phyloP scores from a whole-genome alignment of 805 yeast genomes.

The Lipomyces kockii region DNA sequence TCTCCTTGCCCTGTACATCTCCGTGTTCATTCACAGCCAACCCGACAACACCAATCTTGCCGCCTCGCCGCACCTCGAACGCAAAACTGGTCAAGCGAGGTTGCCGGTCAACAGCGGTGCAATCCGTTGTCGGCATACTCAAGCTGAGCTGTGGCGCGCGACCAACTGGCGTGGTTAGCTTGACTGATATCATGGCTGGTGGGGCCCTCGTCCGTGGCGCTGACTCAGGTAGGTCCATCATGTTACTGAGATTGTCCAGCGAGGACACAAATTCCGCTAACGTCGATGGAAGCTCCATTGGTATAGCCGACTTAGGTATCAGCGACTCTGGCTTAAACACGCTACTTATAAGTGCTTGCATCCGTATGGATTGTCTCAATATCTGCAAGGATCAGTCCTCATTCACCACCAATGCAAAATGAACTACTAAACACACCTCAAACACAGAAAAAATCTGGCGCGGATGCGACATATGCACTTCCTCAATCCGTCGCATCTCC shows the following conservation, averaged over 20 bases:
- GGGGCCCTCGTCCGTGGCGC: background rate
- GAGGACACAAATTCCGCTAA: background rate
- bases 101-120: background rate
- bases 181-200: constrained; percentile 17
- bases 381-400: constrained; percentile 3
- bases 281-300: background rate
- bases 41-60: constrained; percentile 3
- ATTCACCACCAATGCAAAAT: background rate
- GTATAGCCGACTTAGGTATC: background rate
- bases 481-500: constrained; percentile 25
- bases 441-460: constrained; percentile 26
- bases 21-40: constrained; percentile 17
- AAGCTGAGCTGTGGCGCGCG: constrained; percentile 18
- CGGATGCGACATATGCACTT: constrained; percentile 29
- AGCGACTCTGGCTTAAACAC: constrained; percentile 6
- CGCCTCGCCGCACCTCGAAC: constrained; percentile 20
- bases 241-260: background rate
- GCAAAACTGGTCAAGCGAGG: constrained; percentile 21
- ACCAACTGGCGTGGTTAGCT: constrained; percentile 23
- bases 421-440: background rate
- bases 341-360: constrained; percentile 22
- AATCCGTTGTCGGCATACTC: constrained; percentile 22
- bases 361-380: constrained; percentile 28
- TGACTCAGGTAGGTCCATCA: background rate
- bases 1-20: constrained; percentile 7